Conservation (phyloP, 148 eudicot genomes). For the Fagopyrum homotropicum region DNA sequence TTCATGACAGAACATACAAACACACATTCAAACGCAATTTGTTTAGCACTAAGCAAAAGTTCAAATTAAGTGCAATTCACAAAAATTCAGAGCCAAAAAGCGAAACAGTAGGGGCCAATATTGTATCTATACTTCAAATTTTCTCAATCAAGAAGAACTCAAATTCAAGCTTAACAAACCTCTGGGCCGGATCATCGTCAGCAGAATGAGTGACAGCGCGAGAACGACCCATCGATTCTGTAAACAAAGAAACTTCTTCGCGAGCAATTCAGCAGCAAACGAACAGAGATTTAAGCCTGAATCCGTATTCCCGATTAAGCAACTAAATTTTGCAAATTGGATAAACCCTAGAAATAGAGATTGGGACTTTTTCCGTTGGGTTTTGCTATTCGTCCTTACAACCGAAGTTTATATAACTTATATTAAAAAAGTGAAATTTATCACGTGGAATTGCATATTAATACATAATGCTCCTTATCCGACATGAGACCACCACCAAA, state of each 20-base stretch:
- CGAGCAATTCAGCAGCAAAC: slow-evolving; percentile 8
- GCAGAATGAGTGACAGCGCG: slow-evolving; percentile 42
- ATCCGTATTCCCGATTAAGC: neutral
- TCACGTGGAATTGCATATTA: too few species aligned
- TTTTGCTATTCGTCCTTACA: too few species aligned
- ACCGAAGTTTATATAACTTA: too few species aligned
- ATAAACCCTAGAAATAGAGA: slow-evolving; percentile 9
- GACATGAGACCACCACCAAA: too few species aligned
- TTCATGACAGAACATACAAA: too few species aligned
- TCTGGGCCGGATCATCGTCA: slow-evolving; percentile 71
- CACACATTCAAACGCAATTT: too few species aligned
- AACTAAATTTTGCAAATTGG: neutral
- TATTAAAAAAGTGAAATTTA: too few species aligned
- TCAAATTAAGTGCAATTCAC: neutral
- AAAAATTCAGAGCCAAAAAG: neutral
- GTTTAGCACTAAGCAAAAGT: neutral
- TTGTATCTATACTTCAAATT: too few species aligned
- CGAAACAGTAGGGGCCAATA: neutral
- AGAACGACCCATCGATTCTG: slow-evolving; percentile 65
- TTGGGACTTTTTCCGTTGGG: neutral
- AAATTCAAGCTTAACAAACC: slow-evolving; percentile 26
- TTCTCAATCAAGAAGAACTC: neutral
- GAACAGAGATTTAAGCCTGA: slow-evolving; percentile 6
- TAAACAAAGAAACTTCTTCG: neutral
- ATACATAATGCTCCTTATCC: too few species aligned